Percentiles rank a stretch among this genome's conserved stretches.
Conservation (phyloP, 2,329 filamentous ascomycete species). For the Monascus ruber region DNA sequence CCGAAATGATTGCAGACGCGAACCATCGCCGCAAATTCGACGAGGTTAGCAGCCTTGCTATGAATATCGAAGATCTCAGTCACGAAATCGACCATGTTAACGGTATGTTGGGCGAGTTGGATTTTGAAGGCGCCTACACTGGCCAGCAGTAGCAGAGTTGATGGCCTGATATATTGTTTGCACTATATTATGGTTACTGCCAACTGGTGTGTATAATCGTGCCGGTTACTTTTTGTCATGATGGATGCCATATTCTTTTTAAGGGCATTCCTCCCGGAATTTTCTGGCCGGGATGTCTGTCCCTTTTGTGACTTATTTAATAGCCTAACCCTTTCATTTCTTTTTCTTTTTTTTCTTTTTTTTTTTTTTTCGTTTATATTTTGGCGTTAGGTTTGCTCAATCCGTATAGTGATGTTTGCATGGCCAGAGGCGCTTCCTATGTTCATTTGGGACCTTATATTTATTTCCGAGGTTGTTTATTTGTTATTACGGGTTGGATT, state of each 20-base stretch:
- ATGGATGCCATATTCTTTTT: neutral
- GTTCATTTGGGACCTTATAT: neutral
- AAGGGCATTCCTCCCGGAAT: slow-evolving; percentile 1
- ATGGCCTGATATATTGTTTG: neutral
- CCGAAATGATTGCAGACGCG: slow-evolving; percentile 70
- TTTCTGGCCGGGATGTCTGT: slow-evolving; percentile 1
- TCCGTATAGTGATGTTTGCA: neutral
- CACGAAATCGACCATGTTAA: slow-evolving; percentile 61
- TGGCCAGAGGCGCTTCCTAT: neutral
- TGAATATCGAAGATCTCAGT: slow-evolving; percentile 73
- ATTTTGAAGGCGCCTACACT: slow-evolving; percentile 46
- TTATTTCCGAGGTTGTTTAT: too few relatives aligned
- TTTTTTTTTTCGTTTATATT: neutral
- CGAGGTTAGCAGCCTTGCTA: slow-evolving; percentile 66
- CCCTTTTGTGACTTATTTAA: neutral
- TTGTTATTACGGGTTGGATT: too few relatives aligned
- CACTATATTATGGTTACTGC: too few relatives aligned
- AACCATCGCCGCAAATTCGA: slow-evolving; percentile 70
- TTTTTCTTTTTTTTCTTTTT: neutral
- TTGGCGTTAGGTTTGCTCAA: neutral
- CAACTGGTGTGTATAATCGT: too few relatives aligned
- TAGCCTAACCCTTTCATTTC: neutral
- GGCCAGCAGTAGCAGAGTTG: slow-evolving; percentile 8
- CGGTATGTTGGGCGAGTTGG: slow-evolving; percentile 54
- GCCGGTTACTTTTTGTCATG: neutral